Percentiles rank a stretch among this genome's conserved stretches.
Conservation (phyloP, 805 yeast genomes). For the Cyberlindnera mycetangii region DNA sequence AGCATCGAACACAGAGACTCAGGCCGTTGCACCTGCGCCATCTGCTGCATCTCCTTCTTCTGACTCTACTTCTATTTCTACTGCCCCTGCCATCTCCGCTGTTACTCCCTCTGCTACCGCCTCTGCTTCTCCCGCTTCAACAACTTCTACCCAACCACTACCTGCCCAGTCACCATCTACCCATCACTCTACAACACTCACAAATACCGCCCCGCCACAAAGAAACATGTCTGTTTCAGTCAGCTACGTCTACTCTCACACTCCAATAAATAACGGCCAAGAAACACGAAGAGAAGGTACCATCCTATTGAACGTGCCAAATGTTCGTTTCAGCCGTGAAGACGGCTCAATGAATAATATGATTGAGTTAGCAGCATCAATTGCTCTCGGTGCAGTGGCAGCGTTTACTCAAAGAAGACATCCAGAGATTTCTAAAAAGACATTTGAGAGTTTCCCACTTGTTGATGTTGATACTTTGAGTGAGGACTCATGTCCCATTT, state of each 20-base stretch:
- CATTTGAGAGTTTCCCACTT: conserved; percentile 49
- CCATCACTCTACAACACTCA: neutral
- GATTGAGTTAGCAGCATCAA: conserved; percentile 63
- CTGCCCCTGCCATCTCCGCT: too few species aligned
- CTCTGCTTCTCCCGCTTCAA: neutral
- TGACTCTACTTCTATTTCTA: too few species aligned
- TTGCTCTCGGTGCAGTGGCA: conserved; percentile 63
- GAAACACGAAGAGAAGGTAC: conserved; percentile 46
- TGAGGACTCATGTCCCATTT: conserved; percentile 53
- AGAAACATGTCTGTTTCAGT: conserved; percentile 41
- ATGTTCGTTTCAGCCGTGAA: conserved; percentile 59
- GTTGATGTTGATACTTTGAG: conserved; percentile 31
- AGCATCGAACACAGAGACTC: too few species aligned
- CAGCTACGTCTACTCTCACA: conserved; percentile 33
- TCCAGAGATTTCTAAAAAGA: conserved; percentile 45
- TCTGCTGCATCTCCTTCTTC: too few species aligned
- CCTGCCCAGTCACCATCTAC: neutral
- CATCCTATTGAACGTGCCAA: conserved; percentile 63
- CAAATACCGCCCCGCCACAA: neutral
- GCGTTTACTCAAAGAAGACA: conserved; percentile 39
- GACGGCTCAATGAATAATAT: conserved; percentile 52
- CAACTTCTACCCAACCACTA: neutral
- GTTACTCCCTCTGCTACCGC: too few species aligned
- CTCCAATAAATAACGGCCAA: conserved; percentile 1
- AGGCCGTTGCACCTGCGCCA: neutral